Percentiles rank a stretch among this genome's conserved stretches.
phyloP scores from a whole-genome alignment of 148 eudicot species.

The Spergularia marina region DNA sequence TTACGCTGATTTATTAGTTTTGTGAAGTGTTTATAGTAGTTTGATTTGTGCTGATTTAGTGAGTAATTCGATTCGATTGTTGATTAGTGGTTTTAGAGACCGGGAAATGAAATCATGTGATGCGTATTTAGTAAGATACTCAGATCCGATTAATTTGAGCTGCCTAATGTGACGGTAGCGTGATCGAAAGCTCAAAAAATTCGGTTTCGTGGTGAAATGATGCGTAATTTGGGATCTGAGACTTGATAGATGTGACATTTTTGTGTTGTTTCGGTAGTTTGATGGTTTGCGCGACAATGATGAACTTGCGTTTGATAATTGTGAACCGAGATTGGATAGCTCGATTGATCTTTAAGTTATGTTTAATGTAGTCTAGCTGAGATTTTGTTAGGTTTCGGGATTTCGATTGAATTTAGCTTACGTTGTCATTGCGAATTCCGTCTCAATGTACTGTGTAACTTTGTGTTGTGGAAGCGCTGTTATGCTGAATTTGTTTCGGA shows the following conservation, averaged over 20 bases:
- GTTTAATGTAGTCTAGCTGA: background rate
- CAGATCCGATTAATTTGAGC: background rate
- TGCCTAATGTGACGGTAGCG: background rate
- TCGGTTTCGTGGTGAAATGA: background rate
- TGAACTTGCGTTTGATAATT: background rate
- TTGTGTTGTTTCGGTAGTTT: background rate
- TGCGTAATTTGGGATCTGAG: background rate
- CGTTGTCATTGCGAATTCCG: background rate
- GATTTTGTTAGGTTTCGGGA: background rate
- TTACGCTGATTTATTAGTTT: background rate
- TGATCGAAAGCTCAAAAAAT: background rate
- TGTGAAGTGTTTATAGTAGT: too few species aligned
- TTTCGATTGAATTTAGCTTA: background rate
- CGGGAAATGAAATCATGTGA: background rate
- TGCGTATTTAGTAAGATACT: background rate
- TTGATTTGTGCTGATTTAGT: background rate
- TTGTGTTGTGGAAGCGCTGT: background rate
- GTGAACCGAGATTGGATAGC: background rate
- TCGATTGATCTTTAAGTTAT: background rate
- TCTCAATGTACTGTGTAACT: background rate
- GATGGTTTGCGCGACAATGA: background rate
- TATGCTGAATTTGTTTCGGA: background rate
- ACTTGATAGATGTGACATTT: background rate
- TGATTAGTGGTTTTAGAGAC: background rate
- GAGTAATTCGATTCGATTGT: background rate